Base-by-base conservation (phyloP, 1,284 basidiomycete genomes). In the Phlebopus sp. region DNA sequence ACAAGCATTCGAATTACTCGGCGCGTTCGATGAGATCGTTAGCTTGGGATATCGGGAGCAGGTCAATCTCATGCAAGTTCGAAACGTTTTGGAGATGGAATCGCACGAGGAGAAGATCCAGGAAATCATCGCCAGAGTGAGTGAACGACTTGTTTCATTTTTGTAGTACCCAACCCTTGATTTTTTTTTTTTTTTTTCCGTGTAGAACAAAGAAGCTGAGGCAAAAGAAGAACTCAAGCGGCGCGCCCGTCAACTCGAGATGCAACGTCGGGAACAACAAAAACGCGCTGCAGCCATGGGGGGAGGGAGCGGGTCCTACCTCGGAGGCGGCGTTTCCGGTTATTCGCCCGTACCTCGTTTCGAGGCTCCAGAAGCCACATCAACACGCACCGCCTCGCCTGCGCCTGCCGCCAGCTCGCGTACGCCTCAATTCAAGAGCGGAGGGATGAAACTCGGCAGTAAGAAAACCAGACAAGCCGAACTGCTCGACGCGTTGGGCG, bases 21-120 rank as follows among this genome's bases (percentile, higher is more conserved):
- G 92, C 48, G 95, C 95, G 10, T 98, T 99, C 63, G 97, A 99
- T 69, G 97, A 99, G 75, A 88, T 98, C 59, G 88, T 98, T 50
- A 92, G 86, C 59, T 67, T 97, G 57, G 97, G 97, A 1, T 98
- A 96, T 72, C 78, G 94, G 62, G 97, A 99, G 70, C 88, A 91
- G 54, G 90, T 97, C 45, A 93, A 89, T 62, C 71, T 99, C 41
- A 83, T 89, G 68, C 95, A 98, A 69, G 91, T 99, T 38, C 77
- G 92, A 58, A 96, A 79, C 60, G 85, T 97, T 34, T 73, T 99
- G 57, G 97, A 98, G 76, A 98, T 97, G 87, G 97, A 99, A 74
- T 92, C 88, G 70, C 97, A 99, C 71, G 97, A 99, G 69, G 97
- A 99, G 74, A 98, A 97, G 76, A 98, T 99, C 55, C 95, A 99